Evolutionary conservation across 2,329 filamentous ascomycete species (phyloP).

Genomic region (Claviceps humidiphila): DNA sequence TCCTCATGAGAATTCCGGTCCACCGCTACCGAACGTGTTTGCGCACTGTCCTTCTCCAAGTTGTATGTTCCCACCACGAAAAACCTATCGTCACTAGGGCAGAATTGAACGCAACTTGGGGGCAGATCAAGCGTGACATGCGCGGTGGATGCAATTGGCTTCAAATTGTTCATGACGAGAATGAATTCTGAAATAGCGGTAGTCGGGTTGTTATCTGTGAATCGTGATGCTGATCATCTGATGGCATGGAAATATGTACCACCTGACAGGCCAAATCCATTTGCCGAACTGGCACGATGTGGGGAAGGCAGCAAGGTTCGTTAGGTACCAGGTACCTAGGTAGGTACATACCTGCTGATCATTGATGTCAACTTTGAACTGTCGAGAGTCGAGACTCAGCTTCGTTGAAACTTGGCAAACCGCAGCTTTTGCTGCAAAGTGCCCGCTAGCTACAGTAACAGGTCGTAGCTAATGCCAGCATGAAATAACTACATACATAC

Average conservation of each 20-base stretch:
- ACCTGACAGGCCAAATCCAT: too few relatives aligned
- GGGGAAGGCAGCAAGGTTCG: background rate
- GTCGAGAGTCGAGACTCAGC: too few relatives aligned
- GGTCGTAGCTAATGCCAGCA: too few relatives aligned
- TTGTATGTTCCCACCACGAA: slow-evolving; percentile 80
- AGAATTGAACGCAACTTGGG: slow-evolving; percentile 69
- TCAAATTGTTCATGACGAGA: slow-evolving; percentile 11
- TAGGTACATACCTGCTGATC: too few relatives aligned
- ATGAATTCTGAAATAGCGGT: background rate
- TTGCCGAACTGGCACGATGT: background rate
- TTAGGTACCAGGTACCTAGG: too few relatives aligned
- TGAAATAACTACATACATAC: too few relatives aligned
- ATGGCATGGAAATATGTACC: too few relatives aligned
- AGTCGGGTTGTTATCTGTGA: background rate
- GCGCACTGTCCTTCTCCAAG: slow-evolving; percentile 38
- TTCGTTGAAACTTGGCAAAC: too few relatives aligned
- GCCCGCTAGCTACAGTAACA: too few relatives aligned
- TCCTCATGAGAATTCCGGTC: slow-evolving; percentile 10
- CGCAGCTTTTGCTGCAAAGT: too few relatives aligned
- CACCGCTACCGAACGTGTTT: slow-evolving; percentile 8
- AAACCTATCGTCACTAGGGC: slow-evolving; percentile 44
- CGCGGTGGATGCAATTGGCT: slow-evolving; percentile 26
- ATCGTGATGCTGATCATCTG: background rate
- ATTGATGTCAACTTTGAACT: background rate
- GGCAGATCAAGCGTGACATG: slow-evolving; percentile 50